A percentile compares a stretch with the other conserved stretches of the same genome.
Conservation (phyloP, 2,329 filamentous ascomycete species). For the Fusarium pilosicola region DNA sequence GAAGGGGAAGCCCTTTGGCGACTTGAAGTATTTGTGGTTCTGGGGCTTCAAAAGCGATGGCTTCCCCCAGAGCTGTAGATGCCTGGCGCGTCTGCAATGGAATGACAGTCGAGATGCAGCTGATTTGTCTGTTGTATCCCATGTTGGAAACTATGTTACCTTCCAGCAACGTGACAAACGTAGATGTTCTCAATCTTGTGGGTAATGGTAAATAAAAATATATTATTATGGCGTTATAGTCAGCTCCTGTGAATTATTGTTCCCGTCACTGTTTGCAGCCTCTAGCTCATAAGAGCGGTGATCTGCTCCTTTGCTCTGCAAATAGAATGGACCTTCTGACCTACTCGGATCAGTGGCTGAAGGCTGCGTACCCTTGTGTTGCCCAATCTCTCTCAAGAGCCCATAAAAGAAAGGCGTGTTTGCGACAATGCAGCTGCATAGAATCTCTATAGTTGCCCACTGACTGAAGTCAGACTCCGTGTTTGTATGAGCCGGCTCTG, state of each 20-base stretch:
- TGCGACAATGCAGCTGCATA: neutral
- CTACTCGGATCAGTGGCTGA: neutral
- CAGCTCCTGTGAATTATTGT: neutral
- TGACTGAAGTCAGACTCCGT: neutral
- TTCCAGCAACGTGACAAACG: rapidly evolving
- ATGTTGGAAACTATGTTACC: too few relatives aligned
- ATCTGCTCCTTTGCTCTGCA: neutral
- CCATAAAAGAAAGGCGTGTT: constrained; percentile 2
- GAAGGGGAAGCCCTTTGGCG: neutral
- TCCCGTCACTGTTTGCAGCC: neutral
- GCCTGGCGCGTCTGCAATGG: too few relatives aligned
- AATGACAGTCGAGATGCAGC: rapidly evolving
- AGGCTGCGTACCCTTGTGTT: neutral
- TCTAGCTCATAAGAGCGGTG: neutral
- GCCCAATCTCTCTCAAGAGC: neutral
- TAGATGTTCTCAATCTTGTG: rapidly evolving
- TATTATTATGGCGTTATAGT: neutral
- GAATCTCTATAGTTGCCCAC: constrained; percentile 45
- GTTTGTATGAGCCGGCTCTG: too few relatives aligned
- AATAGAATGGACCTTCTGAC: neutral
- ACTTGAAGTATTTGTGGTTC: neutral
- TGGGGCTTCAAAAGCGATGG: too few relatives aligned
- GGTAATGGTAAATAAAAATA: too few relatives aligned
- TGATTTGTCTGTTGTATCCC: neutral
- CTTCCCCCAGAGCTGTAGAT: too few relatives aligned